Conservation (phyloP, 2,329 filamentous ascomycete species). For the Xylaria sp. region DNA sequence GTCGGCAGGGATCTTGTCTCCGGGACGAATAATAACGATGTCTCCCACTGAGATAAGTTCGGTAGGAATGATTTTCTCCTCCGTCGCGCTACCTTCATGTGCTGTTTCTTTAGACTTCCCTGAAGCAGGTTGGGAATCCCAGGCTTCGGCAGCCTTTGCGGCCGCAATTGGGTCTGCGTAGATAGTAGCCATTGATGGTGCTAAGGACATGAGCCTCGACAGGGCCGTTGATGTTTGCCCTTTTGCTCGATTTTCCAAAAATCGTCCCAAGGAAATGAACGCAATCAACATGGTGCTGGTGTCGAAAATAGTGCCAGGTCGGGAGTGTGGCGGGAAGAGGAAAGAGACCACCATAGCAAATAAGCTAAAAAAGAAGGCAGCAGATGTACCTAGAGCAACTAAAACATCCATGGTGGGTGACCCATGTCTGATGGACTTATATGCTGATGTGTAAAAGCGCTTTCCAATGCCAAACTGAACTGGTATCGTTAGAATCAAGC, state of each 20-base stretch:
- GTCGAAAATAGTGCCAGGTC: slow-evolving; percentile 91
- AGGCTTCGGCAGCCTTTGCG: slow-evolving; percentile 84
- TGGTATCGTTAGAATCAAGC: slow-evolving; percentile 82
- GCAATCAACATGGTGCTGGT: slow-evolving; percentile 98
- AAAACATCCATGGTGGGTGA: slow-evolving; percentile 98
- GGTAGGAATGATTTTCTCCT: slow-evolving; percentile 87
- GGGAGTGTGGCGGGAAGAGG: slow-evolving; percentile 72
- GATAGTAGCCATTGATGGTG: slow-evolving; percentile 95
- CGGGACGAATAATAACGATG: slow-evolving; percentile 88
- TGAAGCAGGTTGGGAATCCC: slow-evolving; percentile 57
- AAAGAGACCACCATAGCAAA: slow-evolving; percentile 86
- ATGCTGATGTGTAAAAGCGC: slow-evolving; percentile 93
- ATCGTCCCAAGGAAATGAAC: slow-evolving; percentile 90
- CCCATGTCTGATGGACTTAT: slow-evolving; percentile 86
- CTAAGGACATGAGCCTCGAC: slow-evolving; percentile 91
- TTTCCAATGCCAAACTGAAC: slow-evolving; percentile 96
- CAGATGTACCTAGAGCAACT: slow-evolving; percentile 89
- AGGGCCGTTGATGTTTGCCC: slow-evolving; percentile 95
- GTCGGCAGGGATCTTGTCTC: slow-evolving; percentile 96
- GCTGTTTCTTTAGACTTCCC: slow-evolving; percentile 53
- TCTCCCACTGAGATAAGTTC: slow-evolving; percentile 94
- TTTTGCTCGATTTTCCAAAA: slow-evolving; percentile 92
- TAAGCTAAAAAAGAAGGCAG: slow-evolving; percentile 94
- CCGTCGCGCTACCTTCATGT: slow-evolving; percentile 66
- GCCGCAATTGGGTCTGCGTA: slow-evolving; percentile 94